Conservation (phyloP, 495 filamentous ascomycete species). For the Neurospora pannonica region DNA sequence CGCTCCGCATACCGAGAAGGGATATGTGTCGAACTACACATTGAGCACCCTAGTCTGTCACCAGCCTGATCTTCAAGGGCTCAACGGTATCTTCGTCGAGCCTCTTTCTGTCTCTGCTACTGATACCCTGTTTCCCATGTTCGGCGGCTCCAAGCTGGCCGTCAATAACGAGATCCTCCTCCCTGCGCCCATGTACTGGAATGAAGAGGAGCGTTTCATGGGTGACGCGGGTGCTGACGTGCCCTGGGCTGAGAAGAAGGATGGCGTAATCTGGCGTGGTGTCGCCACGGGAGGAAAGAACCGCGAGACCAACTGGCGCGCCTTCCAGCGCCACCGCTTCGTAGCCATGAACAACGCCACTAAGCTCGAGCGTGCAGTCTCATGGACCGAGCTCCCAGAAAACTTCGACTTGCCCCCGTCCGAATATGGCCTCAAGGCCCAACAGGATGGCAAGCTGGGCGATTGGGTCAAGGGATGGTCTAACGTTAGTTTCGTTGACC, state of each 20-base stretch:
- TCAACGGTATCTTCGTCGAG: conserved; percentile 65
- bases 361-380: conserved; percentile 36
- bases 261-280: conserved; percentile 58
- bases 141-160: conserved; percentile 66
- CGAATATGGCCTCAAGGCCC: conserved; percentile 23
- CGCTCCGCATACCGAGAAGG: conserved; percentile 37
- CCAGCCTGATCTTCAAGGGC: conserved; percentile 45
- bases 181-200: conserved; percentile 68
- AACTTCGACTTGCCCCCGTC: conserved; percentile 28
- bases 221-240: conserved; percentile 41
- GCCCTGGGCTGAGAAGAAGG: conserved; percentile 47
- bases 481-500: conserved; percentile 33
- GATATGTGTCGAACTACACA: conserved; percentile 58
- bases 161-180: conserved; percentile 78
- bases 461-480: conserved; percentile 29
- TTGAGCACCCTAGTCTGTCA: conserved; percentile 56
- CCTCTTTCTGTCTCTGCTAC: conserved; percentile 49
- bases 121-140: conserved; percentile 55
- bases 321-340: conserved; percentile 67
- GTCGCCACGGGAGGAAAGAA: conserved; percentile 62
- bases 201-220: conserved; percentile 58
- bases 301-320: conserved; percentile 50
- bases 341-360: conserved; percentile 60
- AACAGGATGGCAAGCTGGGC: conserved; percentile 18
- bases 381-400: conserved; percentile 16